Percentiles rank a stretch among this genome's conserved stretches.
Evolutionary conservation across 2,329 filamentous ascomycete species (phyloP).

Genomic region (Ceratocystis ficicola): DNA sequence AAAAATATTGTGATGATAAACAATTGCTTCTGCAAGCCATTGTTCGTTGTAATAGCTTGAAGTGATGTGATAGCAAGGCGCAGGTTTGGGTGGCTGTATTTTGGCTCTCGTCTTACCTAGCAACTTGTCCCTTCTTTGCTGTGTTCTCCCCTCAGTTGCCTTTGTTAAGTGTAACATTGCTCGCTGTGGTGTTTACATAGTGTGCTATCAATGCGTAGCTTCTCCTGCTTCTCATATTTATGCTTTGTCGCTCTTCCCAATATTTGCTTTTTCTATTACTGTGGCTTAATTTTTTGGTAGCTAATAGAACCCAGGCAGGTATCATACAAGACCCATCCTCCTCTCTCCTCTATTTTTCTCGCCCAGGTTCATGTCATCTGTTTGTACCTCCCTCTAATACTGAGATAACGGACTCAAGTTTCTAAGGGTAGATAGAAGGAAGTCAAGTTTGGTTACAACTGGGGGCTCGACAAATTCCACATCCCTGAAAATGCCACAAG

Average conservation of each 20-base stretch:
- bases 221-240: not conserved
- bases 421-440: not conserved
- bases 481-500: constrained; percentile 10
- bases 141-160: not conserved
- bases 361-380: constrained; percentile 7
- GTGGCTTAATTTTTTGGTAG: not conserved
- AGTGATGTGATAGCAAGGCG: not conserved
- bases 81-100: not conserved
- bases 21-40: not conserved
- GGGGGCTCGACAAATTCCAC: not conserved
- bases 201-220: not conserved
- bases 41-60: not conserved
- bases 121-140: not conserved
- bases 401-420: not conserved
- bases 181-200: not conserved
- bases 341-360: constrained; percentile 10
- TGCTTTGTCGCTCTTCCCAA: not conserved
- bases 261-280: not conserved
- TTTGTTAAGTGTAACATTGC: not conserved
- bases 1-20: not conserved
- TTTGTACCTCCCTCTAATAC: constrained; percentile 1
- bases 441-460: not conserved
- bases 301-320: not conserved
- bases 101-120: not conserved
- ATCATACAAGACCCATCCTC: not conserved